Evolutionary conservation across 2,329 filamentous ascomycete species (phyloP), one percentile per base, ranked within the genome.

Genomic region (Alternaria ventricosa): DNA sequence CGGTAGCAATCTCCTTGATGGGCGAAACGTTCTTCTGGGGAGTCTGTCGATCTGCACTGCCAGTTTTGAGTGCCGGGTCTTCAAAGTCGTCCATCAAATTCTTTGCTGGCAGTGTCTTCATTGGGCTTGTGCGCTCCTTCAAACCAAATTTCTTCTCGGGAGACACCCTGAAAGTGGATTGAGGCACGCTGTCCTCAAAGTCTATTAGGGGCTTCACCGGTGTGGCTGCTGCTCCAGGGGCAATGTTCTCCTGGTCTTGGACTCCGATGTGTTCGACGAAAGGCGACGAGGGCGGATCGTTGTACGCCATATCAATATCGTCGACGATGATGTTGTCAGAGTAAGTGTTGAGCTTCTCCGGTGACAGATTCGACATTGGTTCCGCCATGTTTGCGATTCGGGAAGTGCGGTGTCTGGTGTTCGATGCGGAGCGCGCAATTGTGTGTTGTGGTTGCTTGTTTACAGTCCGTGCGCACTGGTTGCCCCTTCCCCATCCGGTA

Each of bases 271-370:
- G 79, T 45, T 80, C 75, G n/a, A 83, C 71, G 70, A 85, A 86
- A 13, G 84, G 84, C 41, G 84, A 85, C 59, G 82, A 84, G 6
- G 81, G 81, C 23, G 78, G 79, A 18, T 82, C 78, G 66, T 82
- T 76, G 72, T 76, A 81, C 49, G 74, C 74, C 51, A 78, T 79
- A 47, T 79, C 77, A 28, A 76, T 71, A 28, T 78, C 76, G 58
- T 74, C 72, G 22, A 64, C 67, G 22, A 60, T 59, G 49, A 71
- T 70, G 11, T 65, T 55, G 43, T 70, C 63, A 5, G 71, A 60
- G 44, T 63, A 59, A n/a, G 72, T 63, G 55, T 75, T 77, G n/a
- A 75, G 56, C 59, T 74, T 75, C 58, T 75, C 72, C 7, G 75
- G 70, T 12, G 75, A 78, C 45, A 78, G 61, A 25, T 64, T 60